These are phyloP conservation scores for Talaromyces wortmannii DNA, from an alignment of 495 filamentous ascomycete genomes.

Conservation along the genomic window DNA sequence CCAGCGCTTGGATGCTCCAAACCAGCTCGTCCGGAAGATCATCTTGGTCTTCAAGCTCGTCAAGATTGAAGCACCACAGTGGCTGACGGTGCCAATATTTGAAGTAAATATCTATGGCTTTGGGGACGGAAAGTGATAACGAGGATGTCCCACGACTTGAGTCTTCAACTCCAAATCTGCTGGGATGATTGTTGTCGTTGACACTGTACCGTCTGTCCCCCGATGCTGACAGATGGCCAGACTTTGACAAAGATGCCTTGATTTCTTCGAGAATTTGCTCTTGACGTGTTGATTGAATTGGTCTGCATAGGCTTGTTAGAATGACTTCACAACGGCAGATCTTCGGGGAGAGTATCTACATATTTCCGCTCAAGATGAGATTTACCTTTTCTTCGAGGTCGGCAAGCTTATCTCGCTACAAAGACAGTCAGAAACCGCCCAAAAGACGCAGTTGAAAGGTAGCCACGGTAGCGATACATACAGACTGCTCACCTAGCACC, in stretches of 20 bases:
- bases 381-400: conserved; percentile 41
- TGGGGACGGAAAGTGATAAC: conserved; percentile 13
- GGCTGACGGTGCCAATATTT: conserved; percentile 40
- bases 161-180: conserved; percentile 24
- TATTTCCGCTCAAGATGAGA: conserved; percentile 28
- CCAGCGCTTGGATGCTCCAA: conserved; percentile 34
- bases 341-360: conserved; percentile 10
- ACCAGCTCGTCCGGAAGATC: conserved; percentile 32
- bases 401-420: conserved; percentile 33
- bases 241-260: conserved; percentile 3
- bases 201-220: conserved; percentile 11
- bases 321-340: not conserved
- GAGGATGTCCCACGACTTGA: conserved; percentile 18
- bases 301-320: conserved; percentile 9
- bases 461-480: conserved; percentile 9
- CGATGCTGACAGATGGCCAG: conserved; percentile 7
- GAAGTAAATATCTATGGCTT: conserved; percentile 33
- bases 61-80: conserved; percentile 38
- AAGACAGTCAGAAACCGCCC: conserved; percentile 10
- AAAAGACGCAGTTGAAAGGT: not conserved
- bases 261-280: conserved; percentile 11
- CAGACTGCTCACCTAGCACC: conserved; percentile 27
- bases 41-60: conserved; percentile 28
- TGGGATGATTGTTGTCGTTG: conserved; percentile 16
- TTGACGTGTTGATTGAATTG: conserved; percentile 4